phyloP scores from a whole-genome alignment of 2,329 filamentous ascomycete species.

The Claviceps quebecensis region DNA sequence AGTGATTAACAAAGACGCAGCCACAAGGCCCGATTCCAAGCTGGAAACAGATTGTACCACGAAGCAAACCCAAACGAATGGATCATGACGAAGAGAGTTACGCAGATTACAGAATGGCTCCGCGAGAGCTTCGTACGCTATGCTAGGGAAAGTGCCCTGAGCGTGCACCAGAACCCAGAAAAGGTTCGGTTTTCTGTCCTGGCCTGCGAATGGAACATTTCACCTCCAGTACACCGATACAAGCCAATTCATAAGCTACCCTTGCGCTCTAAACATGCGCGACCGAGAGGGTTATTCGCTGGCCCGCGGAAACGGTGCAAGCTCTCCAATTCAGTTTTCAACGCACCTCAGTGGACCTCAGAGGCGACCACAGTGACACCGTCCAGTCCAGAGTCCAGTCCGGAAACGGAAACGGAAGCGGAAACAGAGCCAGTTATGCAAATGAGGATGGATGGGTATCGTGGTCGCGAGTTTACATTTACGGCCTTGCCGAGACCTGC shows the following conservation, averaged over 20 bases:
- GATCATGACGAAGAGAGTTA: conserved; percentile 21
- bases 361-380: neutral
- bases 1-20: neutral
- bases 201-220: conserved; percentile 25
- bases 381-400: neutral
- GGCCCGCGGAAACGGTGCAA: neutral
- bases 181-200: conserved; percentile 27
- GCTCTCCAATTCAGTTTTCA: neutral
- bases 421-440: too few species aligned
- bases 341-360: neutral
- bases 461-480: neutral
- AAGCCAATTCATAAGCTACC: too few species aligned
- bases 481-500: neutral
- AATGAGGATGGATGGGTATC: neutral
- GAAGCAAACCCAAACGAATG: conserved; percentile 21
- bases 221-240: neutral
- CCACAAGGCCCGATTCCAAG: conserved; percentile 3
- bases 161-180: conserved; percentile 19
- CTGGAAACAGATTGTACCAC: conserved; percentile 14
- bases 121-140: conserved; percentile 23
- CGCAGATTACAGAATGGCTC: conserved; percentile 25
- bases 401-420: neutral
- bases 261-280: neutral
- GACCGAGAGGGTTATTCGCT: neutral
- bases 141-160: conserved; percentile 19